Percentiles rank a stretch among this genome's conserved stretches.
Conservation (phyloP, 352 stramenopile genomes). For the Pythium phragmiticola region DNA sequence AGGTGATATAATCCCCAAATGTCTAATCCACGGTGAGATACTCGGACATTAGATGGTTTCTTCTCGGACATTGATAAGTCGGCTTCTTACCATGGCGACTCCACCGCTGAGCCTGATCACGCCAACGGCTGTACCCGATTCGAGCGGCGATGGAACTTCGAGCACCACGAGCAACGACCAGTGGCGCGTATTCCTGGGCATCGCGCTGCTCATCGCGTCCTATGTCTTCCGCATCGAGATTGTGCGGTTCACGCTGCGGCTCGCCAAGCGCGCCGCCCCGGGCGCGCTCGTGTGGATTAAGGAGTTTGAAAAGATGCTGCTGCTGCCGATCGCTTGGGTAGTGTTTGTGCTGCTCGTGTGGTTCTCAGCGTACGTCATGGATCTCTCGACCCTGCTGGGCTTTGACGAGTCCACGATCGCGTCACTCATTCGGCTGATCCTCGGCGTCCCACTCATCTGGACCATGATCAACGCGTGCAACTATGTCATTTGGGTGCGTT, state of each 20-base stretch:
- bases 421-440: conserved; percentile 55
- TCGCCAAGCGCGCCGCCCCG: conserved; percentile 59
- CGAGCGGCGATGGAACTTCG: neutral
- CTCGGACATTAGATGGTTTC: neutral
- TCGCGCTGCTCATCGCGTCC: conserved; percentile 61
- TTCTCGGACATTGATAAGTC: neutral
- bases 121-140: neutral
- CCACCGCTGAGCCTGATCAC: conserved; percentile 2
- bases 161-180: conserved; percentile 50
- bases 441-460: conserved; percentile 80
- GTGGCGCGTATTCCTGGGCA: conserved; percentile 74
- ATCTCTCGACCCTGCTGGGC: conserved; percentile 41
- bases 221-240: conserved; percentile 78
- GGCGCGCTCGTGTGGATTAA: conserved; percentile 69
- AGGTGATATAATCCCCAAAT: conserved; percentile 1
- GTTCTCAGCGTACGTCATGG: conserved; percentile 68
- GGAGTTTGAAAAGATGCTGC: conserved; percentile 83
- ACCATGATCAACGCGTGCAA: conserved; percentile 79
- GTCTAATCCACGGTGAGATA: neutral
- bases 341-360: conserved; percentile 78
- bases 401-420: conserved; percentile 45
- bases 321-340: conserved; percentile 75
- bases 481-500: conserved; percentile 70
- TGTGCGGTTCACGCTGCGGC: conserved; percentile 69
- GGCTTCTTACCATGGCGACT: neutral